Evolutionary conservation across 139 green algal species (phyloP).

Genomic region (Volvox africanus): DNA sequence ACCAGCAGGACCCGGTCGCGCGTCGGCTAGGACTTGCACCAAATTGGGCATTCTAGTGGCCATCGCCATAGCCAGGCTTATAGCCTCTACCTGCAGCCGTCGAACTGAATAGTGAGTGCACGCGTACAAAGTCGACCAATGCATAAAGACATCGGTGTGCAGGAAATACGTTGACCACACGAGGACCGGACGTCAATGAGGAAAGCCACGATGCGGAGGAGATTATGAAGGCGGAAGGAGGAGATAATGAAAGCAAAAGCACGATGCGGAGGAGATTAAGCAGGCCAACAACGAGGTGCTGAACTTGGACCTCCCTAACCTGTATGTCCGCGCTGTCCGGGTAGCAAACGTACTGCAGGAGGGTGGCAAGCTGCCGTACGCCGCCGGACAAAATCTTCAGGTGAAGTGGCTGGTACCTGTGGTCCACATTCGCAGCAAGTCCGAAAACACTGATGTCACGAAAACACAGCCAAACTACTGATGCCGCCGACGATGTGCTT

Average conservation of each 20-base stretch:
- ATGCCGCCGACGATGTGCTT: too few relatives aligned
- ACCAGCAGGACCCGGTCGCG: neutral
- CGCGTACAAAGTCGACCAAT: neutral
- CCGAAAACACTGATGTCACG: too few relatives aligned
- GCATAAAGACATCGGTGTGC: too few relatives aligned
- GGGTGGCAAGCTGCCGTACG: conserved; percentile 50
- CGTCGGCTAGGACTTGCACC: conserved; percentile 65
- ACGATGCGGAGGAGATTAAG: too few relatives aligned
- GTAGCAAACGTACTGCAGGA: conserved; percentile 83
- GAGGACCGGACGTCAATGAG: too few relatives aligned
- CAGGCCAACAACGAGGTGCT: too few relatives aligned
- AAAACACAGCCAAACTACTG: too few relatives aligned
- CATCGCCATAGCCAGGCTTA: conserved; percentile 66
- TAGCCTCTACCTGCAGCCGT: conserved; percentile 56
- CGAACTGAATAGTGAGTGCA: neutral
- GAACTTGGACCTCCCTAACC: neutral
- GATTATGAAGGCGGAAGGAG: too few relatives aligned
- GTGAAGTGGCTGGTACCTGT: conserved; percentile 55
- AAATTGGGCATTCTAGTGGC: conserved; percentile 68
- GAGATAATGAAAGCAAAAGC: too few relatives aligned
- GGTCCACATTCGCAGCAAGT: too few relatives aligned
- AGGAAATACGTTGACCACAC: neutral
- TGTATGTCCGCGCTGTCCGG: conserved; percentile 69
- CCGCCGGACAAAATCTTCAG: conserved; percentile 35
- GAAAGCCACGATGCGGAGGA: too few relatives aligned